Base-by-base conservation (phyloP, 768 basidiomycete genomes). In the Arthromyces matolae region DNA sequence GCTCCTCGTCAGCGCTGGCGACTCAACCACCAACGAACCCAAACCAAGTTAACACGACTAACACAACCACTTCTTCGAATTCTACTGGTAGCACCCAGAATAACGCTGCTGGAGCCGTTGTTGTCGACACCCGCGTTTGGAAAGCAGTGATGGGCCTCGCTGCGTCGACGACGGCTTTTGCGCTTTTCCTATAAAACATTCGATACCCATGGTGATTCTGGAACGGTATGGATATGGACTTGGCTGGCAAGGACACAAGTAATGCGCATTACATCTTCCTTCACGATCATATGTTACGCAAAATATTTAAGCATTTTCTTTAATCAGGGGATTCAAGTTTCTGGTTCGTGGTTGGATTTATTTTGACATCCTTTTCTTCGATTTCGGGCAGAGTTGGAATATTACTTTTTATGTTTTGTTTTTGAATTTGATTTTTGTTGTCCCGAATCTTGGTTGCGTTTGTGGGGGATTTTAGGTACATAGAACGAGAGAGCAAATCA, bases 71-170 rank as follows among this genome's bases (percentile, higher is more conserved):
- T 41, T 37, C 55, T 32, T 35, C 47, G 19, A 56, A 53, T 35
- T 25, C 40, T 23, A 55, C 56, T 28, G 55, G 33, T 8, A 45
- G 49, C 8, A 44, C 55, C 10, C 50, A 51, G 34, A 56, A 54
- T 16, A 54, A 54, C 28, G 57, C 53, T 3, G 43, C 53, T 31
- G 48, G 50, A 25, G 37, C 51, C 8, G 3, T 61, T 19, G 48
- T 42, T 8, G 35, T 57, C 18, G 47, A 58, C 23, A 38, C 49
- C 12, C 50, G 49, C 9, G 27, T 59, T n/a, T 63, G 58, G 63
- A 41, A 56, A 34, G 54, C 50, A 9, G 56, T 43, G 2, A 23
- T 55, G 31, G 53, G 53, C 16, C 50, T 62, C 14, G 43, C 44
- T 25, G 40, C 53, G 8, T 55, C 55, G 14, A 44, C 52, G 3